phyloP scores from a whole-genome alignment of 805 yeast species.

The Wickerhamiella hasegawae region DNA sequence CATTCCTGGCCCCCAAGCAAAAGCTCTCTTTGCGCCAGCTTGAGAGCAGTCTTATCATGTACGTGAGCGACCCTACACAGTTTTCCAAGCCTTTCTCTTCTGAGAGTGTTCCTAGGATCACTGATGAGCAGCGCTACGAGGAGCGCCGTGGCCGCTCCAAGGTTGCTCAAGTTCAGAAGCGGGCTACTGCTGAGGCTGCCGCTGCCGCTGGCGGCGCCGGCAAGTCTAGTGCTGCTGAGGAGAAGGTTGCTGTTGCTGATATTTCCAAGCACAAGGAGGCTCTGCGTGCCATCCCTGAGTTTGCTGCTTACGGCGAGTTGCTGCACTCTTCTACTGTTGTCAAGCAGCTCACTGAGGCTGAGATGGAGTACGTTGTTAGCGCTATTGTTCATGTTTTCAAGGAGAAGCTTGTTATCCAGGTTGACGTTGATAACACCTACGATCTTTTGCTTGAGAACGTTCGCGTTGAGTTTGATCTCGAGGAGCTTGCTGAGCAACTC shows the following conservation, averaged over 20 bases:
- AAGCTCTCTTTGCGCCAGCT: slow-evolving; percentile 60
- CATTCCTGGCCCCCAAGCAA: slow-evolving; percentile 49
- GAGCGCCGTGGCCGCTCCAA: background rate
- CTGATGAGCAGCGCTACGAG: slow-evolving; percentile 21
- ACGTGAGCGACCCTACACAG: slow-evolving; percentile 36
- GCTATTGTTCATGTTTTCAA: slow-evolving; percentile 74
- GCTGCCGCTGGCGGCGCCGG: slow-evolving; percentile 4
- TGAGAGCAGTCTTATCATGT: slow-evolving; percentile 60
- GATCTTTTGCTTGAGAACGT: slow-evolving; percentile 68
- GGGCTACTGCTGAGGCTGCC: slow-evolving; percentile 2
- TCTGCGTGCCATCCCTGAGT: slow-evolving; percentile 54
- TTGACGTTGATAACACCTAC: slow-evolving; percentile 70
- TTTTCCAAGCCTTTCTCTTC: slow-evolving; percentile 53
- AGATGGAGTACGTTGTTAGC: slow-evolving; percentile 80
- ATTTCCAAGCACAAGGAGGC: slow-evolving; percentile 36
- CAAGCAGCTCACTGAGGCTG: slow-evolving; percentile 69
- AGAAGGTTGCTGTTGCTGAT: slow-evolving; percentile 4
- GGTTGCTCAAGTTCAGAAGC: background rate
- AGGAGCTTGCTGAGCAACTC: slow-evolving; percentile 42
- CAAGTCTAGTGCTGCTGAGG: slow-evolving; percentile 8
- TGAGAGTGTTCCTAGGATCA: slow-evolving; percentile 37
- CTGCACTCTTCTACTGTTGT: slow-evolving; percentile 48
- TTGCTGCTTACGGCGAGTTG: slow-evolving; percentile 55
- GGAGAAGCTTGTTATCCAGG: slow-evolving; percentile 61
- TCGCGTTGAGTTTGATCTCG: slow-evolving; percentile 29